phyloP scores from a whole-genome alignment of 129 eudicot species.

The Centella asiatica region DNA sequence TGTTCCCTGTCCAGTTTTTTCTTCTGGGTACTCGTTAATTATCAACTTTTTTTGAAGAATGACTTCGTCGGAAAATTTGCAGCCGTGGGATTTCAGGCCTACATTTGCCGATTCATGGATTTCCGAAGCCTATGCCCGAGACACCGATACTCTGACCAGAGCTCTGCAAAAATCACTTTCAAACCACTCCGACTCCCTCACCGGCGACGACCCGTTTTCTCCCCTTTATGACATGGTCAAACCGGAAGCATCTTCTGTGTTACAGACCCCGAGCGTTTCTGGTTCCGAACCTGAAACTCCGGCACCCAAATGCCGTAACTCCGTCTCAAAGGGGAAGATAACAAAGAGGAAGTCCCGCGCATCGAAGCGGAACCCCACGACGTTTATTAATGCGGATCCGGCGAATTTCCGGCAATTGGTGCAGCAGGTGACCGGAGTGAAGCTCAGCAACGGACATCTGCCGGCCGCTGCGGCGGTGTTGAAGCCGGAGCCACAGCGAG shows the following conservation, averaged over 20 bases:
- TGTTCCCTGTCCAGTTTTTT: too few species aligned
- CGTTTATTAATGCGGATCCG: slow-evolving; percentile 78
- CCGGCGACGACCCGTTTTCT: slow-evolving; percentile 4
- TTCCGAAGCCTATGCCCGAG: slow-evolving; percentile 53
- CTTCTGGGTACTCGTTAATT: too few species aligned
- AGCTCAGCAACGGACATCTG: slow-evolving; percentile 27
- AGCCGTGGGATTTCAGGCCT: slow-evolving; percentile 65
- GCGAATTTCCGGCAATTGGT: slow-evolving; percentile 86
- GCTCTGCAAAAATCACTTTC: slow-evolving; percentile 53
- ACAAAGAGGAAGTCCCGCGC: slow-evolving; percentile 72
- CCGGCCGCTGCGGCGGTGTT: slow-evolving; percentile 27
- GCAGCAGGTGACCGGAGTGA: slow-evolving; percentile 86
- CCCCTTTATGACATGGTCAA: not conserved
- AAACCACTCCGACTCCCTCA: slow-evolving; percentile 4
- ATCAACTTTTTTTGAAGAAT: slow-evolving; percentile 6
- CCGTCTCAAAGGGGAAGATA: slow-evolving; percentile 16
- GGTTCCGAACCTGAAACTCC: slow-evolving; percentile 53
- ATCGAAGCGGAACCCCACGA: slow-evolving; percentile 57
- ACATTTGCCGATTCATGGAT: slow-evolving; percentile 47
- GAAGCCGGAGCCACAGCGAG: slow-evolving; percentile 71
- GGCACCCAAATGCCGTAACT: slow-evolving; percentile 27
- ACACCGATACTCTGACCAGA: slow-evolving; percentile 54
- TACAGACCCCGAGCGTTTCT: slow-evolving; percentile 36
- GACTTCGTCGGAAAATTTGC: slow-evolving; percentile 61
- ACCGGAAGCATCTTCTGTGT: slow-evolving; percentile 28